Evolutionary conservation across 495 filamentous ascomycete genomes (phyloP).

Genomic region (Rusavskia elegans): DNA sequence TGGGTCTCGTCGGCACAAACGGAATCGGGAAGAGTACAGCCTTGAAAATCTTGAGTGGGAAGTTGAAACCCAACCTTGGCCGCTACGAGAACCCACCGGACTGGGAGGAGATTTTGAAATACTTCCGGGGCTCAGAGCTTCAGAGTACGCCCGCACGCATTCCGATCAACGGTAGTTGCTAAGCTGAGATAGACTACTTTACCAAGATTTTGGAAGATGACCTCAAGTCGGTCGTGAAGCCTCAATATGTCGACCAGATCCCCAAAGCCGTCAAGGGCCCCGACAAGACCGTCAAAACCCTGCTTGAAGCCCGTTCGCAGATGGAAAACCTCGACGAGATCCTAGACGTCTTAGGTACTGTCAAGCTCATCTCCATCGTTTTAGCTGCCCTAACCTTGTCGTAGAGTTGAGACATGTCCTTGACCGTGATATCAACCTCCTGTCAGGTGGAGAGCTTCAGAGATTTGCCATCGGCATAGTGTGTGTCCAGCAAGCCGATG

Average conservation of each 20-base stretch:
- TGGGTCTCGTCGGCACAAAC: constrained; percentile 95
- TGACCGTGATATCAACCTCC: constrained; percentile 70
- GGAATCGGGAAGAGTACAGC: constrained; percentile 99
- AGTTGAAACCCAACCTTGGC: constrained; percentile 94
- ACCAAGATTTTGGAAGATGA: constrained; percentile 95
- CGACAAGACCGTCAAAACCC: constrained; percentile 55
- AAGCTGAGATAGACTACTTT: constrained; percentile 60
- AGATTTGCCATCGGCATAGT: constrained; percentile 91
- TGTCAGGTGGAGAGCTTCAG: constrained; percentile 95
- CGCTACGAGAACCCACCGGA: constrained; percentile 92
- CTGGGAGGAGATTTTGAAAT: constrained; percentile 97
- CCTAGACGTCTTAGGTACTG: constrained; percentile 58
- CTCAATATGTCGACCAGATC: constrained; percentile 97
- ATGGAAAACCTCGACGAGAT: constrained; percentile 76
- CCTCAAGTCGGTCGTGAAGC: constrained; percentile 93
- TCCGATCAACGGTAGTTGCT: constrained; percentile 1
- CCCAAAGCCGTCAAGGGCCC: constrained; percentile 74
- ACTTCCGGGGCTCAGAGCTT: constrained; percentile 92
- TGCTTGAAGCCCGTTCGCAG: constrained; percentile 58
- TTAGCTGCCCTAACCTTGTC: constrained; percentile 12
- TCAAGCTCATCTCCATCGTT: neutral
- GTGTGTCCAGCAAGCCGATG: constrained; percentile 91
- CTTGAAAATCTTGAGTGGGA: constrained; percentile 92
- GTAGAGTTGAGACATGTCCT: constrained; percentile 71
- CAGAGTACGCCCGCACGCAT: constrained; percentile 49